phyloP scores from a whole-genome alignment of 768 basidiomycete species.

The Kwoniella sp. region DNA sequence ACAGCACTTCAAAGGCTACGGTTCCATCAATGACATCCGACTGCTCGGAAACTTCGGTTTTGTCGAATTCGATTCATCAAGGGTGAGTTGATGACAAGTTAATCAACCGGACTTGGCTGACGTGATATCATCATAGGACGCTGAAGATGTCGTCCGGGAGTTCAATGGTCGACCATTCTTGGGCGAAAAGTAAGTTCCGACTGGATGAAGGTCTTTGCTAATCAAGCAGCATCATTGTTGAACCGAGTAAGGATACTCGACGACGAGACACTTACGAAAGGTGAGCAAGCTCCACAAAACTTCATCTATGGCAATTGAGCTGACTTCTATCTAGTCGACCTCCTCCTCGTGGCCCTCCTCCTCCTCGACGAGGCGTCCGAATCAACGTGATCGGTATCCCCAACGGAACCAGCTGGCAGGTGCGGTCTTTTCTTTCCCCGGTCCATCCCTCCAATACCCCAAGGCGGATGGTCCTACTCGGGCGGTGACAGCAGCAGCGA shows the following conservation, averaged over 20 bases:
- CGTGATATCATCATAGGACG: slow-evolving; percentile 66
- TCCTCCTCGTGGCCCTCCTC: slow-evolving; percentile 31
- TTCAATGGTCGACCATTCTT: slow-evolving; percentile 87
- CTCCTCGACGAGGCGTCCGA: slow-evolving; percentile 58
- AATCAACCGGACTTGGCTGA: slow-evolving; percentile 4
- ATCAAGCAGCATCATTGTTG: slow-evolving; percentile 79
- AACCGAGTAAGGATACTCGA: slow-evolving; percentile 86
- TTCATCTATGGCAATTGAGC: slow-evolving; percentile 11
- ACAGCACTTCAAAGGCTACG: slow-evolving; percentile 72
- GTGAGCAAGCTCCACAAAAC: slow-evolving; percentile 42
- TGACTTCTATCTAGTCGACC: slow-evolving; percentile 20
- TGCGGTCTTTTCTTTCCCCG: slow-evolving; percentile 62
- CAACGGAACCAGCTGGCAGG: slow-evolving; percentile 98
- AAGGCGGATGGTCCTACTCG: slow-evolving; percentile 1
- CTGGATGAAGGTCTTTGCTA: not conserved
- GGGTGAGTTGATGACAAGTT: no score
- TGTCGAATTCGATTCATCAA: slow-evolving; percentile 87
- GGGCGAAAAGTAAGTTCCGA: slow-evolving; percentile 73
- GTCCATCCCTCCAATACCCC: not conserved
- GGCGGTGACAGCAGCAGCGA: slow-evolving; percentile 13
- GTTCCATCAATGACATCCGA: slow-evolving; percentile 79
- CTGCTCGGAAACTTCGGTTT: slow-evolving; percentile 98
- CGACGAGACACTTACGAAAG: slow-evolving; percentile 74
- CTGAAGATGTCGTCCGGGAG: slow-evolving; percentile 85
- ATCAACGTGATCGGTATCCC: slow-evolving; percentile 85